phyloP scores from a whole-genome alignment of 1,139 yeast species.

The Diutina sp. region DNA sequence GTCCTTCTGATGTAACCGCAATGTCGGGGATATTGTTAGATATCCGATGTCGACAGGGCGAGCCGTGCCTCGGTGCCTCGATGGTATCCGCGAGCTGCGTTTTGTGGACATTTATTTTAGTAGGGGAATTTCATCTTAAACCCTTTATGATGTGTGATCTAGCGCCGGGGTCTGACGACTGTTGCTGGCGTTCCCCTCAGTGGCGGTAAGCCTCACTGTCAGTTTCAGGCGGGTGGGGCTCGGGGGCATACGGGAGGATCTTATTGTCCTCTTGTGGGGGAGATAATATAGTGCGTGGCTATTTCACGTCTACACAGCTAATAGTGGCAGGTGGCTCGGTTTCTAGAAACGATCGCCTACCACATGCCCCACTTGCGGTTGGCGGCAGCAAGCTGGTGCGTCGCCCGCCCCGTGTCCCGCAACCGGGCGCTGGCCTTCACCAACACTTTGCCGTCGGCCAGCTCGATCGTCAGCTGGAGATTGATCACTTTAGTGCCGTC shows the following conservation, averaged over 20 bases:
- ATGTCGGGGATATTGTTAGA: no score
- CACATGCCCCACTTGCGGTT: neutral
- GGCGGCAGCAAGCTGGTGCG: conserved; percentile 4
- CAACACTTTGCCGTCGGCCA: conserved; percentile 21
- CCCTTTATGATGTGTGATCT: neutral
- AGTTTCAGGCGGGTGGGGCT: neutral
- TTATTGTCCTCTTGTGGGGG: neutral
- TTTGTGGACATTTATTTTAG: no score
- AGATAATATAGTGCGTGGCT: neutral
- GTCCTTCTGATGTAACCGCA: no score
- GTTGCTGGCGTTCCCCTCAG: neutral
- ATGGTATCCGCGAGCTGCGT: no score
- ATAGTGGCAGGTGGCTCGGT: neutral
- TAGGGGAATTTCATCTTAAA: neutral
- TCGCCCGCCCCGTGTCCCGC: conserved; percentile 27
- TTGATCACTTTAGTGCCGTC: conserved; percentile 15
- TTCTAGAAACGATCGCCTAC: neutral
- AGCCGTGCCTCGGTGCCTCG: no score
- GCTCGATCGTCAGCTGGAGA: conserved; percentile 22
- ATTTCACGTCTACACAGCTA: neutral
- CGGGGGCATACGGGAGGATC: neutral
- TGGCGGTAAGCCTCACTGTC: neutral
- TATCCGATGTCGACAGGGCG: no score
- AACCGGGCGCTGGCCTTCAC: conserved; percentile 26
- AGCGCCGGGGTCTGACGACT: neutral